These are phyloP conservation scores for Nakazawaea ishiwadae DNA, from an alignment of 805 yeast genomes.

Conservation along the genomic window DNA sequence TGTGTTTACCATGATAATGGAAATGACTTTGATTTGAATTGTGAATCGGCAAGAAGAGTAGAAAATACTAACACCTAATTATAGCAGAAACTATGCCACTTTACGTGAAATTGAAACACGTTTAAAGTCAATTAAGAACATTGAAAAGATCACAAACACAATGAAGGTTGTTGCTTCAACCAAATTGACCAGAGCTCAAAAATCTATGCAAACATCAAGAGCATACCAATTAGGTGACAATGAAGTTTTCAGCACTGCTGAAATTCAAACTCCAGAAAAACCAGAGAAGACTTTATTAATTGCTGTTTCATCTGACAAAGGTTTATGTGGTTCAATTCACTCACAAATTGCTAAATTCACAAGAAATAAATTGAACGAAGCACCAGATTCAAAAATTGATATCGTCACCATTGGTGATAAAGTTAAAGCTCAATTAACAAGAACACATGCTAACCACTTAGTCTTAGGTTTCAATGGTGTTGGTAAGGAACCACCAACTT, in stretches of 20 bases:
- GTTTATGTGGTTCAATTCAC: slow-evolving; percentile 98
- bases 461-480: slow-evolving; percentile 81
- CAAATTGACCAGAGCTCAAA: slow-evolving; percentile 91
- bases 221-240: slow-evolving; percentile 75
- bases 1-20: too few relatives aligned
- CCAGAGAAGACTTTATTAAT: slow-evolving; percentile 65
- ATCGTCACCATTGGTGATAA: slow-evolving; percentile 93
- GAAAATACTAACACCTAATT: background rate
- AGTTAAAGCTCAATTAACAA: slow-evolving; percentile 79
- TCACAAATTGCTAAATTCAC: slow-evolving; percentile 90
- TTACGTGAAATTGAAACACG: slow-evolving; percentile 98
- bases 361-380: slow-evolving; percentile 57
- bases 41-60: too few relatives aligned
- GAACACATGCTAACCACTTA: slow-evolving; percentile 70
- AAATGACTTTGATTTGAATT: too few relatives aligned
- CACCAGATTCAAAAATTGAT: slow-evolving; percentile 55
- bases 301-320: slow-evolving; percentile 95
- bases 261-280: slow-evolving; percentile 50
- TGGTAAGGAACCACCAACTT: slow-evolving; percentile 97
- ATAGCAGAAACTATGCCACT: slow-evolving; percentile 86
- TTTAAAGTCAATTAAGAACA: slow-evolving; percentile 96
- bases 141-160: slow-evolving; percentile 98
- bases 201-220: slow-evolving; percentile 86
- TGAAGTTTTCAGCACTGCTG: slow-evolving; percentile 77
- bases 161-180: slow-evolving; percentile 99